Base-by-base conservation (phyloP, 495 filamentous ascomycete species). In the Lophiotrema nucula region DNA sequence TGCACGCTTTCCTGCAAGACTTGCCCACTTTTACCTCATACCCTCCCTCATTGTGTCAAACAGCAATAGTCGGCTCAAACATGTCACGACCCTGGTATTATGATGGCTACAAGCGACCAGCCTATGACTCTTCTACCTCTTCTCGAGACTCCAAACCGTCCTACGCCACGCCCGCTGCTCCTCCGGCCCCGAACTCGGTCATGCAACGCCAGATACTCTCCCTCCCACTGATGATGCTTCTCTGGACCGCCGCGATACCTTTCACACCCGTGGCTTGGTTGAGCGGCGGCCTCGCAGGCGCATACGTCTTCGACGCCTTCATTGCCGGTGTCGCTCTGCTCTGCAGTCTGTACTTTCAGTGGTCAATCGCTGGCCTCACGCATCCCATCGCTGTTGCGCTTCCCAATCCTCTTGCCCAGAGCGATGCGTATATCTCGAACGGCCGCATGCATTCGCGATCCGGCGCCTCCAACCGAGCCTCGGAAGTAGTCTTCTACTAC, bases 311-410 rank as follows among this genome's bases (percentile, higher is more conserved):
- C 38, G 51, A 54, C 26, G 10, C n/a, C 16, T 54, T 54, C 39
- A 22, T 54, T 25, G 51, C 51, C 24, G 51, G 51, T 13, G 2
- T 54, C 16, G 12, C 13, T 1, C 39, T 54, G 2, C 51, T 54
- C 22, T 54, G 51, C 51, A 39, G 38, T 1, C 35, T 23, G 12
- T 54, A 54, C 33, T 54, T 54, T 39, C 51, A 54, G 18, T 54
- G 16, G 8, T 22, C 22, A 12, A 16, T 33, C 26, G 21, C 38
- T 2, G 15, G 23, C 3, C 24, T 44, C 1, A 44, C 38, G 6
- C 24, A 46, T 15, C 41, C 51, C 2, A 37, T 54, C 8, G 38
- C 27, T 8, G 19, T 54, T 25, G 22, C 41, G 16, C 23, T 54
- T 15, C 38, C 51, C 2, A 54, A 54, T 26, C 51, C 51, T 13